Evolutionary conservation across 1,284 basidiomycete genomes (phyloP).

Genomic region (Ganoderma multipileum): DNA sequence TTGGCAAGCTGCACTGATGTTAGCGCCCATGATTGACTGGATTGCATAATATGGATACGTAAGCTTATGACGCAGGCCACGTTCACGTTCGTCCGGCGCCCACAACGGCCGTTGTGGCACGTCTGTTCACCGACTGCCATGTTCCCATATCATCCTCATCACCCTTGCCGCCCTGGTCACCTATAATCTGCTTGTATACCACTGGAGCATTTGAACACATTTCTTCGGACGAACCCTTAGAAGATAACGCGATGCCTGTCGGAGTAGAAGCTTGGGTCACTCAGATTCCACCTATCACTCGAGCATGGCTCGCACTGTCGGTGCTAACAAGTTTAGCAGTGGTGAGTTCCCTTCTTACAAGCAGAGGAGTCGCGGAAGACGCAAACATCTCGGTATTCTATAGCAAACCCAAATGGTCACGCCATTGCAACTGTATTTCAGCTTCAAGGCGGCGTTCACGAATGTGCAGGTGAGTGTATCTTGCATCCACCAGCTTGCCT

Average conservation of each 20-base stretch:
- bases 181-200: neutral
- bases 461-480: conserved; percentile 72
- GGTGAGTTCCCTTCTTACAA: conserved; percentile 55
- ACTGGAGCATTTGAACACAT: neutral
- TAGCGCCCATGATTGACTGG: neutral
- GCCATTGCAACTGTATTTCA: conserved; percentile 92
- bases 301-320: conserved; percentile 81
- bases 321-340: conserved; percentile 85
- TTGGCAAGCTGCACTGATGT: neutral
- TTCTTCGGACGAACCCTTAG: neutral
- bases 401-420: conserved; percentile 94
- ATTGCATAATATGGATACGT: conserved; percentile 10
- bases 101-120: neutral
- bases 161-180: neutral
- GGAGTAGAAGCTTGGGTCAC: conserved; percentile 85
- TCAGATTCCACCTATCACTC: conserved; percentile 90
- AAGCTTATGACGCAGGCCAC: conserved; percentile 24
- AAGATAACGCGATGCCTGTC: conserved; percentile 63
- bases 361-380: neutral
- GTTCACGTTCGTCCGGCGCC: conserved; percentile 21
- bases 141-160: conserved; percentile 3
- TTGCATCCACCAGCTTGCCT: conserved; percentile 15
- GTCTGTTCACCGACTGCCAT: conserved; percentile 10
- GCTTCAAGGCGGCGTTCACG: conserved; percentile 81
- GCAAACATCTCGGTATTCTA: neutral